A percentile compares a stretch with the other conserved stretches of the same genome.
Evolutionary conservation across 2,329 filamentous ascomycete genomes (phyloP).

Genomic region (Colletotrichum lindemuthianum): DNA sequence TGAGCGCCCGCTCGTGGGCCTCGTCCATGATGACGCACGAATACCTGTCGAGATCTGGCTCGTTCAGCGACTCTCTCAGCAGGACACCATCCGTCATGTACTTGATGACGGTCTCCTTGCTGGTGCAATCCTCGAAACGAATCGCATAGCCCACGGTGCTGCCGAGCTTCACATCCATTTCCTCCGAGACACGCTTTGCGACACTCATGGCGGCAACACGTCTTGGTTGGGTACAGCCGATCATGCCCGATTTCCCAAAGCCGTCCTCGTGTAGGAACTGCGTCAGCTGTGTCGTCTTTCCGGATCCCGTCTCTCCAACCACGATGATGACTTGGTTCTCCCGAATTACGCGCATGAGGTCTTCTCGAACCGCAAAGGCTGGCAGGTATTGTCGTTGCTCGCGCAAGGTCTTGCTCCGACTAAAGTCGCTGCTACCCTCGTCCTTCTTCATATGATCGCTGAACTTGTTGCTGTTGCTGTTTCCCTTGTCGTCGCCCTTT

Average conservation of each 20-base stretch:
- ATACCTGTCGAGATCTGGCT: constrained; percentile 93
- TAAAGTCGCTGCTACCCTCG: constrained; percentile 88
- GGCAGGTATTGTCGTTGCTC: constrained; percentile 95
- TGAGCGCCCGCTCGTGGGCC: constrained; percentile 94
- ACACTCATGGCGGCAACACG: constrained; percentile 99
- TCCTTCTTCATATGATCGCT: constrained; percentile 89
- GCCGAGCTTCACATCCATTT: constrained; percentile 95
- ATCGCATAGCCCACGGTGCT: constrained; percentile 94
- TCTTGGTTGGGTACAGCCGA: constrained; percentile 94
- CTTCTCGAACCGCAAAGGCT: constrained; percentile 95
- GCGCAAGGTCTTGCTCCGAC: constrained; percentile 86
- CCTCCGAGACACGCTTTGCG: constrained; percentile 95
- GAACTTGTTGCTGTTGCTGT: constrained; percentile 73
- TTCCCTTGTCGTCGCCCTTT: constrained; percentile 55
- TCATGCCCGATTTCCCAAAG: constrained; percentile 87
- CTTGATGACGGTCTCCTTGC: constrained; percentile 94
- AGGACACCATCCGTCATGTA: constrained; percentile 99
- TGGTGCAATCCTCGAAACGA: constrained; percentile 97
- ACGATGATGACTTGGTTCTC: constrained; percentile 98
- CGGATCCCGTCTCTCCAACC: constrained; percentile 95
- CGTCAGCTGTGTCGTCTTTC: constrained; percentile 96
- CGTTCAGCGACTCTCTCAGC: constrained; percentile 90
- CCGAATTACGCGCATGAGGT: constrained; percentile 88
- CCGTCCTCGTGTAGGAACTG: constrained; percentile 97
- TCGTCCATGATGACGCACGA: constrained; percentile 99